These are phyloP conservation scores for Pyrus bretschneideri DNA, from an alignment of 306 rosid genomes.

Conservation along the genomic window DNA sequence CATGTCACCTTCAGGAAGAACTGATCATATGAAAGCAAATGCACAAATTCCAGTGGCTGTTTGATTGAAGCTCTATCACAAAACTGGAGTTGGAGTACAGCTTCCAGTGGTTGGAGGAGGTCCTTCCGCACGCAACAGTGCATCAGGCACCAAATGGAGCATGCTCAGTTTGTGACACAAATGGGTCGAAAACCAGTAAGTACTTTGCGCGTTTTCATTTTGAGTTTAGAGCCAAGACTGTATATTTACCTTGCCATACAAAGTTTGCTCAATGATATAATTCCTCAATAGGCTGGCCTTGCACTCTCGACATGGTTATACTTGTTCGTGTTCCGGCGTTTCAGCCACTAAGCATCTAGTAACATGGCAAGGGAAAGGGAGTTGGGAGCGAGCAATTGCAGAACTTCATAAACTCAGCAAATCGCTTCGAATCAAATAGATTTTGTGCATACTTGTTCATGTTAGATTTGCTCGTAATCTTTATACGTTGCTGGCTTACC, in stretches of 20 bases:
- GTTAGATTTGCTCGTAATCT: neutral
- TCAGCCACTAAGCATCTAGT: neutral
- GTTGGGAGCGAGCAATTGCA: neutral
- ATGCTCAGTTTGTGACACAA: slow-evolving; percentile 8
- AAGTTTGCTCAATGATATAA: neutral
- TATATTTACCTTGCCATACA: neutral
- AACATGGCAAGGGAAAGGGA: neutral
- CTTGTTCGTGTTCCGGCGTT: neutral
- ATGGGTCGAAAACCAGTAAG: slow-evolving; percentile 14
- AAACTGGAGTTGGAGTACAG: neutral
- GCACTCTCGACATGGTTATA: neutral
- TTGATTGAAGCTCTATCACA: slow-evolving; percentile 10
- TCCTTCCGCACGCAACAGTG: neutral
- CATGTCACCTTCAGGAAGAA: slow-evolving; percentile 10
- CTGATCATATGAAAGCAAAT: slow-evolving; percentile 22
- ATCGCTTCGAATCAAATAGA: neutral
- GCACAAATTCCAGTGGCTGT: slow-evolving; percentile 40
- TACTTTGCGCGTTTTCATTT: slow-evolving; percentile 1
- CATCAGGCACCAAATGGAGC: neutral
- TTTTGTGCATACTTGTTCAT: neutral
- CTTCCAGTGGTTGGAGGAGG: slow-evolving; percentile 3
- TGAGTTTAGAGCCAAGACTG: neutral
- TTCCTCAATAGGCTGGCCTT: neutral
- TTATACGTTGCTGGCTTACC: neutral
- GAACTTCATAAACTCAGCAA: neutral